Base-by-base conservation (phyloP, 768 basidiomycete genomes). In the Kwoniella newhampshirensis region DNA sequence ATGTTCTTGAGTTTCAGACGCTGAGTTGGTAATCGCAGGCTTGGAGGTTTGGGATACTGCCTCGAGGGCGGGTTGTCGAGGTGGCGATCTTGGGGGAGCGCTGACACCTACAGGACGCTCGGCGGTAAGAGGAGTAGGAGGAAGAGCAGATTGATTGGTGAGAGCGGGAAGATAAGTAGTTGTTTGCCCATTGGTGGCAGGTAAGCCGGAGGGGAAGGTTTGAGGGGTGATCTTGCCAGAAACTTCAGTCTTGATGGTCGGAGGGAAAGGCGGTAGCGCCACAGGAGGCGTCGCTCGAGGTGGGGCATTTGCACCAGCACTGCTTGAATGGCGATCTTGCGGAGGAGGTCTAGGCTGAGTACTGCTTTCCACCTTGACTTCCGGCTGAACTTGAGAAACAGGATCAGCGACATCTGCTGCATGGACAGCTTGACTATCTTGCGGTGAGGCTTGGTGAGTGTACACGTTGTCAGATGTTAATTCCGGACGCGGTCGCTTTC, bases 1-100 rank as follows among this genome's bases (percentile, higher is more conserved):
- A 44, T 52, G 23, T 50, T 68, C 70, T 47, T 68, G 66, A 13
- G 70, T 58, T 47, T 62, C 64, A 1, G 70, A 61, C 6, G 70
- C 70, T 9, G 70, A 72, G 47, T 66, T 72, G 30, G 67, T 71
- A n/a, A 71, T 54, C 9, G 66, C 37, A 2, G 62, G 60, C 58
- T 63, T 66, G 27, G 61, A 26, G 32, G 17, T 43, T 32, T 39
- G 28, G 6, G 55, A 20, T 15, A 44, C 27, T 20, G 52, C 36
- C 35, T 54, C 42, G 27, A 32, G 23, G 7, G 50, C 23, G 18
- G 48, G 35, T 23, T 55, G 52, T 5, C 45, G 43, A 12, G 54
- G 41, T 17, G 50, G 50, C n/a, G 37, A 40, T 51, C 36, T 21
- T 17, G 44, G 26, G 5, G 32, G 12, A 23, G 9, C 30, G n/a